Base-by-base conservation (phyloP, 23 red algal genomes). In the Chondrus crispus region DNA sequence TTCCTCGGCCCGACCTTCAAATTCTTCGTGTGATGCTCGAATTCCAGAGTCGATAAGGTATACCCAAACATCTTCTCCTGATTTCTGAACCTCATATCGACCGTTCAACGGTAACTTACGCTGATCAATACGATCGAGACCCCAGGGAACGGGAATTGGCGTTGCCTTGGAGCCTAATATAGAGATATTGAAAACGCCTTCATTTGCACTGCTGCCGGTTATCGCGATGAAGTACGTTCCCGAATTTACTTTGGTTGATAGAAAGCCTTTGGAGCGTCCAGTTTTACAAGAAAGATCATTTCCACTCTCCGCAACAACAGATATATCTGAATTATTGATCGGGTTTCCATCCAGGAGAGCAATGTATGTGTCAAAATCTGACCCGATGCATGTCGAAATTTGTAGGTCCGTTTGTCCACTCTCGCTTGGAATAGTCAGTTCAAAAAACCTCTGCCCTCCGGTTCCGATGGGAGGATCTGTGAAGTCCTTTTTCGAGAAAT, bases 11-110 rank as follows among this genome's bases (percentile, higher is more conserved):
- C 87, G 86, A 37, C 68, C 86, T 47, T 84, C 88, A 87, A 96
- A 96, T 68, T 96, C 87, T 29, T 72, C 81, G 45, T 96, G 94
- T 24, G 54, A 44, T 13, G 46, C 20, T 9, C 85, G 81, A 5
- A 96, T 70, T 0, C 94, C 94, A 29, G 94, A 91, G 74, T 96
- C 94, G 2, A 96, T 63, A 36, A 96, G 81, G 50, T 96, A 96
- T 35, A 96, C 16, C 52, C 55, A 91, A 11, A 84, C 80, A 28
- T 74, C 80, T 42, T 84, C 53, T n/a, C 88, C 94, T 29, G 64
- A 55, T 37, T 20, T 68, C n/a, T 14, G 18, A 29, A 91, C 86
- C 7, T 64, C 43, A 83, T 89, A 89, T 40, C 50, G 55, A 3
- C 78, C 68, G 79, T 95, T 68, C 13, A 95, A 70, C 8, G 93